Percentiles rank a stretch among this genome's conserved stretches.
phyloP scores from a whole-genome alignment of 2,329 filamentous ascomycete genomes.

The Dothiorella sarmentorum region DNA sequence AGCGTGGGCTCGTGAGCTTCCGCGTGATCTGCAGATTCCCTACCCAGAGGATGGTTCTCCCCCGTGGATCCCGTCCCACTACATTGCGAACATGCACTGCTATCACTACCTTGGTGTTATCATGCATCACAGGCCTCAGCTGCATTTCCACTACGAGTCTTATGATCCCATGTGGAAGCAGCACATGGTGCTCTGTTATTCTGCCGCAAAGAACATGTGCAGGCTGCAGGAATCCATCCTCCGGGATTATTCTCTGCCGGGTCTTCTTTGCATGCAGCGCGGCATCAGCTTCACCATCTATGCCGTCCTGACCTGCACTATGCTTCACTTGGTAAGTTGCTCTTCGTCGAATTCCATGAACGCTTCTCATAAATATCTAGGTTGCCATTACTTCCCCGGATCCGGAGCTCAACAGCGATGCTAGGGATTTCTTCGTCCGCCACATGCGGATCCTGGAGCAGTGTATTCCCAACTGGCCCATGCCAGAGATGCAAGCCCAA shows the following conservation, averaged over 20 bases:
- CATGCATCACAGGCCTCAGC: slow-evolving; percentile 81
- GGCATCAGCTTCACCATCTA: slow-evolving; percentile 97
- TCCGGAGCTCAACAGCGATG: slow-evolving; percentile 78
- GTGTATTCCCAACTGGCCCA: slow-evolving; percentile 77
- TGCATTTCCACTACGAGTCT: slow-evolving; percentile 70
- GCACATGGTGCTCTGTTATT: slow-evolving; percentile 82
- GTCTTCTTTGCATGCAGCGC: slow-evolving; percentile 85
- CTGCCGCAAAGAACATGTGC: slow-evolving; percentile 79
- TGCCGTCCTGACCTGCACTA: slow-evolving; percentile 82
- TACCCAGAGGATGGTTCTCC: slow-evolving; percentile 76
- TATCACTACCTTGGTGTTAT: slow-evolving; percentile 86
- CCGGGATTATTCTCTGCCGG: slow-evolving; percentile 70
- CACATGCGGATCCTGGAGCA: slow-evolving; percentile 93
- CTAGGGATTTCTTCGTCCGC: slow-evolving; percentile 82
- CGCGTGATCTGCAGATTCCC: slow-evolving; percentile 70
- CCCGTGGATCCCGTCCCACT: slow-evolving; percentile 82
- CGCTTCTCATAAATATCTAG: slow-evolving; percentile 45
- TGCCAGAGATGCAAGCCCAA: slow-evolving; percentile 85
- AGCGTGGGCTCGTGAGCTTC: slow-evolving; percentile 72
- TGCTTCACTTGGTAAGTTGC: slow-evolving; percentile 79
- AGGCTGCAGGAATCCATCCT: slow-evolving; percentile 81
- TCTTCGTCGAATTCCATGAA: slow-evolving; percentile 18
- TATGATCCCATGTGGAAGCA: slow-evolving; percentile 80
- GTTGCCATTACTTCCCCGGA: slow-evolving; percentile 92
- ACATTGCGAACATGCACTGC: slow-evolving; percentile 81